Evolutionary conservation across 257 asterid species (phyloP).

Genomic region (Solanum ahanhuiri): DNA sequence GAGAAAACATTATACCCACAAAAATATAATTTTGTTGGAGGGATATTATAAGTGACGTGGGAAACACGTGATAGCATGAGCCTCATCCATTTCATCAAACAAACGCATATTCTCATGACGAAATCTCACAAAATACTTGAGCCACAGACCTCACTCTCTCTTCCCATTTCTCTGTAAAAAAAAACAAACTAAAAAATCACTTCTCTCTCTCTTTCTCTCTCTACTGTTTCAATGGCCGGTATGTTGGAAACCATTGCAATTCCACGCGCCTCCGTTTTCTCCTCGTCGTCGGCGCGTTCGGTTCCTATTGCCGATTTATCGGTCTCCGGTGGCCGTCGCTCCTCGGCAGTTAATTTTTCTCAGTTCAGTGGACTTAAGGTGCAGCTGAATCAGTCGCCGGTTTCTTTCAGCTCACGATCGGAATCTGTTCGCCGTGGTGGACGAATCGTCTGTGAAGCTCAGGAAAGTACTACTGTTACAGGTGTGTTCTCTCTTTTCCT

Average conservation of each 20-base stretch:
- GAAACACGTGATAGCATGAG: neutral
- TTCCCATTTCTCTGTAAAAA: neutral
- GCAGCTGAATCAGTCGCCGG: conserved; percentile 31
- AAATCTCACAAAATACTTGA: neutral
- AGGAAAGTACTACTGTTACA: conserved; percentile 43
- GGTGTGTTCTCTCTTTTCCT: conserved; percentile 19
- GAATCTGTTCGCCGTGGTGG: conserved; percentile 27
- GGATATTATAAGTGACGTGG: neutral
- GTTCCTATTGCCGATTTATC: conserved; percentile 28
- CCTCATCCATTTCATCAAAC: conserved; percentile 2
- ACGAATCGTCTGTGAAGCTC: conserved; percentile 77
- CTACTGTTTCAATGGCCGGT: conserved; percentile 44
- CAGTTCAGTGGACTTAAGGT: conserved; percentile 54
- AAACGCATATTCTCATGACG: neutral
- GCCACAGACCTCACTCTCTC: conserved; percentile 10
- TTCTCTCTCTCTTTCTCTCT: neutral
- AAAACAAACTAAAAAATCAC: neutral
- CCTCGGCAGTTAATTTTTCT: conserved; percentile 36
- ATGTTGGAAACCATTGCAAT: conserved; percentile 53
- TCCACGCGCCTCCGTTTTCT: conserved; percentile 57
- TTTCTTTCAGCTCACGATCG: conserved; percentile 20
- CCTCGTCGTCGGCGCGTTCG: conserved; percentile 31
- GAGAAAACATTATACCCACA: neutral
- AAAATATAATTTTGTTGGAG: neutral
- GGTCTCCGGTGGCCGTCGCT: conserved; percentile 13